These are phyloP conservation scores for Diplodia mutila DNA, from an alignment of 2,329 filamentous ascomycete species.

Conservation along the genomic window DNA sequence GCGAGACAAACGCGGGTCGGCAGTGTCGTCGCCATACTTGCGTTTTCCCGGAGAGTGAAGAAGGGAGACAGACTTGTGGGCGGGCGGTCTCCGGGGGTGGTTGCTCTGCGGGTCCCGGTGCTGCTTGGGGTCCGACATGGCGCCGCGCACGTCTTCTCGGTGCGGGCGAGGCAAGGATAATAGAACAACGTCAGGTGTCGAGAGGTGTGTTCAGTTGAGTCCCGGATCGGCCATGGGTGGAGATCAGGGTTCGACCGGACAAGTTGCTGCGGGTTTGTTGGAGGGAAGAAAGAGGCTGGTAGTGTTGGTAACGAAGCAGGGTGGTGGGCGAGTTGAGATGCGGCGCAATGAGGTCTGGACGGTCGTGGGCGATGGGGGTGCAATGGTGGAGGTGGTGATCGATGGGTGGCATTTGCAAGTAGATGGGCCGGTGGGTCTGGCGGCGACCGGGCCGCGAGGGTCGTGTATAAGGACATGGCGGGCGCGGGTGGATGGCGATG, in stretches of 20 bases:
- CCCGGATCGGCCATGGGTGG: constrained; percentile 23
- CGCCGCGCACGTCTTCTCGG: neutral
- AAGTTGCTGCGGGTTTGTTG: neutral
- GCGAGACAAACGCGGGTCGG: neutral
- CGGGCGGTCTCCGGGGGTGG: constrained; percentile 49
- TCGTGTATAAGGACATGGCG: constrained; percentile 21
- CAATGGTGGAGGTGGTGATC: neutral
- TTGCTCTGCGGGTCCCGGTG: neutral
- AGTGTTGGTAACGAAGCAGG: neutral
- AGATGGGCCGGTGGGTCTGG: neutral
- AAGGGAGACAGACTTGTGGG: constrained; percentile 52
- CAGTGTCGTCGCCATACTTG: neutral
- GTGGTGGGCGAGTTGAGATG: neutral
- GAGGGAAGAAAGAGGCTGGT: neutral
- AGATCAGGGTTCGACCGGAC: neutral
- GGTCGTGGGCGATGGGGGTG: neutral
- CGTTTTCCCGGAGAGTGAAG: constrained; percentile 42
- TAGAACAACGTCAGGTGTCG: neutral
- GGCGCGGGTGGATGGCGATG: constrained; percentile 19
- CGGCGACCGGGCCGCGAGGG: neutral
- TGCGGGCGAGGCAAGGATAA: neutral
- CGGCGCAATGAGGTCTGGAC: neutral
- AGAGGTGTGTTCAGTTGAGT: neutral
- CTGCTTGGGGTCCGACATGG: constrained; percentile 11
- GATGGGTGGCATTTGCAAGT: neutral